These are phyloP conservation scores for Ceratobasidium sp. DNA, from an alignment of 1,284 basidiomycete species.

Conservation along the genomic window DNA sequence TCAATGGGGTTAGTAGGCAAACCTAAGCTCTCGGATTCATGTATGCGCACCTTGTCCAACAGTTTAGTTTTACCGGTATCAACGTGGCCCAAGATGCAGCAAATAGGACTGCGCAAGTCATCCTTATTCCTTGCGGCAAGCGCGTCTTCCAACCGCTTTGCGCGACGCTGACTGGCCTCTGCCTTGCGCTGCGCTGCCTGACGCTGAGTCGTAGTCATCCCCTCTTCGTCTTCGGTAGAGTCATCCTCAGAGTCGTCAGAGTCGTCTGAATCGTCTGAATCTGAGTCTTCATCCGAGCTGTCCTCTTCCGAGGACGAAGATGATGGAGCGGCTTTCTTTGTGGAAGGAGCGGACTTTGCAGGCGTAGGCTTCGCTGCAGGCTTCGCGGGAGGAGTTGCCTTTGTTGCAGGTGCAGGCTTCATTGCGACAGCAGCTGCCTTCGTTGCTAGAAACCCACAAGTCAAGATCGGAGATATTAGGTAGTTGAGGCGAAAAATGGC, in stretches of 20 bases:
- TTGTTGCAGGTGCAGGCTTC: slow-evolving; percentile 39
- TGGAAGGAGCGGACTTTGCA: slow-evolving; percentile 42
- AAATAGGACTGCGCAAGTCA: slow-evolving; percentile 94
- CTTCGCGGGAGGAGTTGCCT: slow-evolving; percentile 47
- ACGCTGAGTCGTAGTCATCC: slow-evolving; percentile 67
- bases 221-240: slow-evolving; percentile 59
- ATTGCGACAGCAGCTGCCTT: slow-evolving; percentile 12
- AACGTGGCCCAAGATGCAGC: slow-evolving; percentile 99
- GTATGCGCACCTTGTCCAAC: slow-evolving; percentile 81
- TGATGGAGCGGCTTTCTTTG: slow-evolving; percentile 53
- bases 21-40: neutral
- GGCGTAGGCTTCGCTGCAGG: slow-evolving; percentile 43
- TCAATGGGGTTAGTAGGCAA: slow-evolving; percentile 10
- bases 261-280: slow-evolving; percentile 55
- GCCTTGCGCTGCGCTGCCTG: slow-evolving; percentile 81
- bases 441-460: neutral
- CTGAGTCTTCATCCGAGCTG: slow-evolving; percentile 49
- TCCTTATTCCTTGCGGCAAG: slow-evolving; percentile 89
- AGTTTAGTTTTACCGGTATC: slow-evolving; percentile 99
- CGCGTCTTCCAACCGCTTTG: slow-evolving; percentile 85
- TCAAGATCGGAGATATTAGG: too few relatives aligned
- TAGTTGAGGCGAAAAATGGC: neutral
- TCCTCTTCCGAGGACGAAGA: slow-evolving; percentile 45
- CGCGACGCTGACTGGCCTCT: slow-evolving; percentile 80
- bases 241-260: slow-evolving; percentile 58